Evolutionary conservation across 2,329 filamentous ascomycete genomes (phyloP).

Genomic region (Aspergillus sp.): DNA sequence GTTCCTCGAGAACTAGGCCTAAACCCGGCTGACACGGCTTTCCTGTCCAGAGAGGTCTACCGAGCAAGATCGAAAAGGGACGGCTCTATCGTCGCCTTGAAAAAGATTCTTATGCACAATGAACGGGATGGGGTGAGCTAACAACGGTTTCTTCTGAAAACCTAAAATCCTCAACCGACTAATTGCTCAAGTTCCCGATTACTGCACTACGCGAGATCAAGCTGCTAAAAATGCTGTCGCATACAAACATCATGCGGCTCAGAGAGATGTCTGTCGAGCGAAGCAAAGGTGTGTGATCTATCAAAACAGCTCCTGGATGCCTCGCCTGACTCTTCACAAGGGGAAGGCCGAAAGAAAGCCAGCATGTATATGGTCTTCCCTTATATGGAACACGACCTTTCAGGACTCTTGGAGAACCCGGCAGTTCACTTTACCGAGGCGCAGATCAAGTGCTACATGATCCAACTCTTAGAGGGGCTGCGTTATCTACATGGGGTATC

Average conservation of each 20-base stretch:
- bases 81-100: conserved; percentile 79
- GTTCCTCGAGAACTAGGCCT: conserved; percentile 31
- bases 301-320: conserved; percentile 2
- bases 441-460: conserved; percentile 97
- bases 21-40: conserved; percentile 19
- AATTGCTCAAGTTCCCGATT: conserved; percentile 75
- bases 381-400: conserved; percentile 99
- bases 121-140: conserved; percentile 85
- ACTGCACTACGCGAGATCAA: conserved; percentile 97
- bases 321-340: conserved; percentile 45
- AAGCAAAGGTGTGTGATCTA: conserved; percentile 57
- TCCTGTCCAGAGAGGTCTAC: conserved; percentile 73
- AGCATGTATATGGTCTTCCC: conserved; percentile 99
- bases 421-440: conserved; percentile 82
- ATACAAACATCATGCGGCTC: conserved; percentile 82
- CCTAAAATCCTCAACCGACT: conserved; percentile 18
- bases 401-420: conserved; percentile 92
- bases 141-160: neutral
- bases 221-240: conserved; percentile 90
- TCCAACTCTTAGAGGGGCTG: conserved; percentile 87
- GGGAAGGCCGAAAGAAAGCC: conserved; percentile 73
- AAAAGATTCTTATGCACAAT: conserved; percentile 99
- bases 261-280: conserved; percentile 96
- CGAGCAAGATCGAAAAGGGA: conserved; percentile 79
- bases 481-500: conserved; percentile 80